A percentile compares a stretch with the other conserved stretches of the same genome.
Conservation (phyloP, 352 stramenopile species). For the Phytophthora quininea region DNA sequence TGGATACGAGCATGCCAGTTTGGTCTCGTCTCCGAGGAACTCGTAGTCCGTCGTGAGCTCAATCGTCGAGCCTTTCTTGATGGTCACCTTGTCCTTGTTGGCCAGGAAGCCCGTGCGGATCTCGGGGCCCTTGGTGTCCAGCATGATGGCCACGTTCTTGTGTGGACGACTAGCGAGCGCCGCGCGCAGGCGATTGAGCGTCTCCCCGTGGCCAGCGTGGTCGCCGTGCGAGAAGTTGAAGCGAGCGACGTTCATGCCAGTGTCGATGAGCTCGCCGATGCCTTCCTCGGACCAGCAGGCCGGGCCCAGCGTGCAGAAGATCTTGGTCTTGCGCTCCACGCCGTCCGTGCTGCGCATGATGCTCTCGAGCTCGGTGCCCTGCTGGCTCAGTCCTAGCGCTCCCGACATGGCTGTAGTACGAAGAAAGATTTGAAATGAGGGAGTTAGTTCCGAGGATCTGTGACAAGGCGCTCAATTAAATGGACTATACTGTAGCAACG, state of each 20-base stretch:
- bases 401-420: constrained; percentile 33
- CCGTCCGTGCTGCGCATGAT: constrained; percentile 44
- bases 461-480: background rate
- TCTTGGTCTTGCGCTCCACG: constrained; percentile 78
- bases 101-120: constrained; percentile 92
- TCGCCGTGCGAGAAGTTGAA: constrained; percentile 99
- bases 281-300: constrained; percentile 93
- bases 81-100: constrained; percentile 55
- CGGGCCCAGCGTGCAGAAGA: constrained; percentile 91
- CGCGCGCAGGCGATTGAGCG: constrained; percentile 64
- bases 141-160: constrained; percentile 90
- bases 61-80: constrained; percentile 63
- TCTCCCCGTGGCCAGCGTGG: constrained; percentile 84
- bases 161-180: constrained; percentile 64
- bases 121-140: constrained; percentile 98
- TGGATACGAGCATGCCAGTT: constrained; percentile 90
- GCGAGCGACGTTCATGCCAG: constrained; percentile 96
- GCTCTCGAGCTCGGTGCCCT: constrained; percentile 40
- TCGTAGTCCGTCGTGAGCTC: constrained; percentile 71
- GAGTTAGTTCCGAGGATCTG: constrained; percentile 2
- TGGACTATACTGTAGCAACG: constrained; percentile 27
- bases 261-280: constrained; percentile 87
- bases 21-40: constrained; percentile 31
- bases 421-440: background rate
- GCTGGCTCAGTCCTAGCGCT: constrained; percentile 33